Conservation (phyloP, 768 basidiomycete species). For the Gyrodon lividus region DNA sequence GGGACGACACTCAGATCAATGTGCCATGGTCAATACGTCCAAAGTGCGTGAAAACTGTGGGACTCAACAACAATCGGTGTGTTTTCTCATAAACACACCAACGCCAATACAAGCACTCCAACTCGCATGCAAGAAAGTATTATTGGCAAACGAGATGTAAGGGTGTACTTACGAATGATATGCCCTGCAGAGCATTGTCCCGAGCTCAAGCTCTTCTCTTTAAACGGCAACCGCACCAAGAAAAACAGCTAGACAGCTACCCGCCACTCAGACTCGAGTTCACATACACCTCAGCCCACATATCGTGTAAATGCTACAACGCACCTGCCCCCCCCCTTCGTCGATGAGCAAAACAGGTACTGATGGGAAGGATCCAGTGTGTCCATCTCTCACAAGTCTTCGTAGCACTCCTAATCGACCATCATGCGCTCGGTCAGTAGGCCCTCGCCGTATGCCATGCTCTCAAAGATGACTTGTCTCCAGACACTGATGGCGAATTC, state of each 20-base stretch:
- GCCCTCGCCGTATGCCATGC: conserved; percentile 89
- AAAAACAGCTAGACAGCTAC: conserved; percentile 20
- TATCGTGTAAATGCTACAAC: conserved; percentile 51
- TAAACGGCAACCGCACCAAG: conserved; percentile 13
- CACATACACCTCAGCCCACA: conserved; percentile 41
- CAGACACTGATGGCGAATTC: conserved; percentile 79
- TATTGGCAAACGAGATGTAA: conserved; percentile 45
- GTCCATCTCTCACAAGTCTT: conserved; percentile 9
- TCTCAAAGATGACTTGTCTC: conserved; percentile 94
- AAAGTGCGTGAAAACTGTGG: conserved; percentile 9
- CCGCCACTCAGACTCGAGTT: conserved; percentile 29
- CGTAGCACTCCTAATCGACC: conserved; percentile 52
- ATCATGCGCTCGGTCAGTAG: conserved; percentile 83
- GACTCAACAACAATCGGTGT: conserved; percentile 23
- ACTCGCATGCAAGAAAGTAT: conserved; percentile 28
- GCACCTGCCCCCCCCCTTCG: conserved; percentile 56
- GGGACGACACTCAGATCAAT: conserved; percentile 18
- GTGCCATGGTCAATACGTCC: conserved; percentile 23
- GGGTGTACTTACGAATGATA: conserved; percentile 55
- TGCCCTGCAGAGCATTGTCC: conserved; percentile 13
- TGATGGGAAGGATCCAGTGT: conserved; percentile 19
- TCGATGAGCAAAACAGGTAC: conserved; percentile 26
- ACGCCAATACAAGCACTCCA: background rate
- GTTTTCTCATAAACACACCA: conserved; percentile 1
- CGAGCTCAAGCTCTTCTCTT: conserved; percentile 21